Percentiles rank a stretch among this genome's conserved stretches.
phyloP scores from a whole-genome alignment of 345 rosid species.

The Dipteronia dyeriana region DNA sequence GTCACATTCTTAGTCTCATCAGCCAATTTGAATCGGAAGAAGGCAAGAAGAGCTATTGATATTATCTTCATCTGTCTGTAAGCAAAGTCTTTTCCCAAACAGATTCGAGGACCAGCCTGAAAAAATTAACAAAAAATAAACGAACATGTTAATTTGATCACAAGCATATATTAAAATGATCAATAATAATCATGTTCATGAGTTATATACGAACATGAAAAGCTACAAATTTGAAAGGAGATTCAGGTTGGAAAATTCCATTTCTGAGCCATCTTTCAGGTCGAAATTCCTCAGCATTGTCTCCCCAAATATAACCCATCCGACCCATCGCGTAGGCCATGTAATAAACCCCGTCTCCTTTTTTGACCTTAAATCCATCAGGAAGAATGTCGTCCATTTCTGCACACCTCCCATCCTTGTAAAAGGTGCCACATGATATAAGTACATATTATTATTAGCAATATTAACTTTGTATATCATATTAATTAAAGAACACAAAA shows the following conservation, averaged over 20 bases:
- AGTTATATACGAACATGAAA: slow-evolving; percentile 43
- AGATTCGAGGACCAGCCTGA: slow-evolving; percentile 86
- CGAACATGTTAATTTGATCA: background rate
- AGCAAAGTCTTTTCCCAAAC: slow-evolving; percentile 76
- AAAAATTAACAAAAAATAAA: background rate
- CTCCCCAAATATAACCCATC: slow-evolving; percentile 76
- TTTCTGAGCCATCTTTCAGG: slow-evolving; percentile 81
- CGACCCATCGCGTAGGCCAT: slow-evolving; percentile 79
- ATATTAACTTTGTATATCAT: too few species aligned
- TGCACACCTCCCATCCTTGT: slow-evolving; percentile 63
- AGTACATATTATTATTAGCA: too few species aligned
- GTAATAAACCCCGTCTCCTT: slow-evolving; percentile 62
- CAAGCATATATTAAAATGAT: background rate
- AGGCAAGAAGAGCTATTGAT: slow-evolving; percentile 54
- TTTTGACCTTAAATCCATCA: slow-evolving; percentile 57
- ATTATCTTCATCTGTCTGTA: slow-evolving; percentile 79
- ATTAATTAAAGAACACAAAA: too few species aligned
- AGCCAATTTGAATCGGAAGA: slow-evolving; percentile 55
- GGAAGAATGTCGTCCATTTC: slow-evolving; percentile 69
- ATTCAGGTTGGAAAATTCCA: slow-evolving; percentile 63
- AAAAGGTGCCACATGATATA: background rate
- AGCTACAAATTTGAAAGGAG: slow-evolving; percentile 69
- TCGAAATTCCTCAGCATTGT: slow-evolving; percentile 60
- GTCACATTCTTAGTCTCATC: slow-evolving; percentile 40
- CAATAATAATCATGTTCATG: too few species aligned